A percentile compares a stretch with the other conserved stretches of the same genome.
Evolutionary conservation across 2,329 filamentous ascomycete genomes (phyloP).

Genomic region (Alternaria alternata): DNA sequence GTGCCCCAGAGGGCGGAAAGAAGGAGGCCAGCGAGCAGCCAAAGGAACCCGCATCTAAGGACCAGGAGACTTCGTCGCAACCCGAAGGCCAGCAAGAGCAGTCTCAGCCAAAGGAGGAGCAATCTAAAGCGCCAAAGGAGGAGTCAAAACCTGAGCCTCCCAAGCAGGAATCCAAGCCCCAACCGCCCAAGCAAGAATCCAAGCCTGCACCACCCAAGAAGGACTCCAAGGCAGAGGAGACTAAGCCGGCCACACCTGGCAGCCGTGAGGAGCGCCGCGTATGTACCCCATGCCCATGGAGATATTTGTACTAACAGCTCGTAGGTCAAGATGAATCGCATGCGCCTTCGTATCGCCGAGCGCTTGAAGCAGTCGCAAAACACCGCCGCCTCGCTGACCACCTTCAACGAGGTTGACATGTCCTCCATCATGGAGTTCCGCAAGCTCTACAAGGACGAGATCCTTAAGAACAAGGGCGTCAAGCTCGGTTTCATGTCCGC

Average conservation of each 20-base stretch:
- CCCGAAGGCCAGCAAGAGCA: conserved; percentile 60
- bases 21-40: conserved; percentile 64
- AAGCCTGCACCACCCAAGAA: conserved; percentile 36
- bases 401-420: conserved; percentile 99
- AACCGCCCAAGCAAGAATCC: conserved; percentile 40
- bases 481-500: conserved; percentile 99
- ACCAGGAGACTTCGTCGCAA: conserved; percentile 65
- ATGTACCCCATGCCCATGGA: conserved; percentile 52
- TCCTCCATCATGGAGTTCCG: conserved; percentile 96
- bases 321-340: conserved; percentile 99
- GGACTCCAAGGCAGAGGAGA: conserved; percentile 46
- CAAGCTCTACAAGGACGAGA: conserved; percentile 95
- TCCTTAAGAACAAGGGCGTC: conserved; percentile 93
- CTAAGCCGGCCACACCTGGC: conserved; percentile 62
- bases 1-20: conserved; percentile 61
- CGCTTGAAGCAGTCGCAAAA: conserved; percentile 99
- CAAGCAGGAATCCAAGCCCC: conserved; percentile 51
- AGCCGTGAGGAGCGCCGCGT: conserved; percentile 88
- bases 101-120: conserved; percentile 47
- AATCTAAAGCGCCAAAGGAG: conserved; percentile 37
- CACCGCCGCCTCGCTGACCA: conserved; percentile 94
- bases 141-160: conserved; percentile 54
- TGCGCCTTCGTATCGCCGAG: conserved; percentile 96
- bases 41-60: conserved; percentile 66
- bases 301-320: conserved; percentile 20